Evolutionary conservation across 1,139 yeast genomes (phyloP), one percentile per base, ranked within the genome.

Genomic region (Lizanozyma gosingica): DNA sequence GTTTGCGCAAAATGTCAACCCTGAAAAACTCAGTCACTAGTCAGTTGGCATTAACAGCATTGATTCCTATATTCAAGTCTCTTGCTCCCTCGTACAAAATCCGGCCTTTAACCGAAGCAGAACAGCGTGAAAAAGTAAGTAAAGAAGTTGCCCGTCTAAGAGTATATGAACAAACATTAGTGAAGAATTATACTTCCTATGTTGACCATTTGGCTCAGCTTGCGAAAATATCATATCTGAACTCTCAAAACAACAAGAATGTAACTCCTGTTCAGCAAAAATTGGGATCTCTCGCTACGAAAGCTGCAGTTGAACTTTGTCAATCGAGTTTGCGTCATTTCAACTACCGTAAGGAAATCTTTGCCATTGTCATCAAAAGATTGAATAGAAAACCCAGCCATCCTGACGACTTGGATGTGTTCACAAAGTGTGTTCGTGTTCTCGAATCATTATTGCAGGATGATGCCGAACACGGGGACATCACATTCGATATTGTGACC

Each of bases 31-130:
- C 80, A 36, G 80, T 78, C 42, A 80, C 87, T 4, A 71, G 84
- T 42, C 88, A 84, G 59, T 70, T 87, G 43, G 76, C 95, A 1
- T 65, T 86, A 43, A 65, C 88, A 50, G 81, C 97, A 1, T 70
- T 90, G 44, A 81, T 88, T 2, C 88, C 94, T 1, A 85, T 87
- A 3, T 87, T 86, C 68, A 87, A 85, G 54, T 76, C 83, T 42
- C 73, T 92, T 41, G 81, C 94, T 2, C 98, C 98, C 1, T 82
- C 94, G 3, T 92, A 92, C 60, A 75, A 81, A 48, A 88, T 92
- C 44, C 73, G 96, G 56, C 83, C 94, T 2, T 66, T 92, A 41
- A 73, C 87, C 1, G 97, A 87, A 14, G 59, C 76, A 1, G 98
- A 92, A 58, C 79, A 78, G 60, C 76, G 78, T 47, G 94, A 85